A percentile compares a stretch with the other conserved stretches of the same genome.
Conservation (phyloP, 2,329 filamentous ascomycete genomes). For the Fusarium tanahbumbuense region DNA sequence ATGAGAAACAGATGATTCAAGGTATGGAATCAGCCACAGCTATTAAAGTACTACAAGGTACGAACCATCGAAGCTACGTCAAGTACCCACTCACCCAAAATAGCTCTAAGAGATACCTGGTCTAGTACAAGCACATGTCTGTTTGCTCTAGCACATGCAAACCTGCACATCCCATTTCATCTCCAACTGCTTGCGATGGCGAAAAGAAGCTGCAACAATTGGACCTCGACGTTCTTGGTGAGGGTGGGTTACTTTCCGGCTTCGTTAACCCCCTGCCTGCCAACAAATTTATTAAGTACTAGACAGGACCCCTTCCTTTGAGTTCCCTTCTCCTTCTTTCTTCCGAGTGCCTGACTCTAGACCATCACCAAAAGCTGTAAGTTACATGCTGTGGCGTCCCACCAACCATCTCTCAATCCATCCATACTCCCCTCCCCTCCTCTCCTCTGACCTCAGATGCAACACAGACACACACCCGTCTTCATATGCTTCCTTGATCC, state of each 20-base stretch:
- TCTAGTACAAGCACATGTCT: conserved; percentile 39
- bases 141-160: conserved; percentile 35
- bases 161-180: conserved; percentile 12
- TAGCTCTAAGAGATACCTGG: conserved; percentile 34
- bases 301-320: conserved; percentile 5
- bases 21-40: conserved; percentile 21
- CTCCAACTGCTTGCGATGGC: conserved; percentile 25
- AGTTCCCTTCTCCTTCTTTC: not conserved
- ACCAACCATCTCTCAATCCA: conserved; percentile 26
- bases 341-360: conserved; percentile 11
- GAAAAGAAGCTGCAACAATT: conserved; percentile 26
- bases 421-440: conserved; percentile 7
- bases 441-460: conserved; percentile 15
- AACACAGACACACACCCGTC: conserved; percentile 8
- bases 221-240: conserved; percentile 8
- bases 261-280: conserved; percentile 16
- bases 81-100: conserved; percentile 39
- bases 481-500: conserved; percentile 7
- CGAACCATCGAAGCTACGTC: conserved; percentile 5
- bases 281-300: conserved; percentile 22
- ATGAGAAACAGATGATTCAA: conserved; percentile 24
- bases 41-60: not conserved
- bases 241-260: conserved; percentile 32
- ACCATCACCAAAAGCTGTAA: not conserved
- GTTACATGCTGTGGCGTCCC: conserved; percentile 41